Evolutionary conservation across 164 flowering plant genomes (phyloP).

Genomic region (Houttuynia cordata): DNA sequence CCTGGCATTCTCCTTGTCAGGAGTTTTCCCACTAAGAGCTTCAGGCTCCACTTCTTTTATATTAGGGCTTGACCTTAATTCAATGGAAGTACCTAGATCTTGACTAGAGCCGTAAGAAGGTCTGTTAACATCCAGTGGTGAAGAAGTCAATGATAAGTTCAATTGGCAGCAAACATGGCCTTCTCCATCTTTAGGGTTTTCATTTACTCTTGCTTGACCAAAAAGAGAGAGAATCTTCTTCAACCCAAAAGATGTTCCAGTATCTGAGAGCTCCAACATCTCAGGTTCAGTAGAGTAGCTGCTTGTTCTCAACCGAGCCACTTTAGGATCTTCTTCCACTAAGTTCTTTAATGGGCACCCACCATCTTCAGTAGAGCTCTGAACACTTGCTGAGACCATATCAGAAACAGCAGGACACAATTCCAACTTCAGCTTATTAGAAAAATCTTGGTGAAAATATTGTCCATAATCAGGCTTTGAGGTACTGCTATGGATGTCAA

Average conservation of each 20-base stretch:
- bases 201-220: slow-evolving; percentile 20
- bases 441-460: slow-evolving; percentile 46
- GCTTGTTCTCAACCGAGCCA: slow-evolving; percentile 22
- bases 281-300: slow-evolving; percentile 33
- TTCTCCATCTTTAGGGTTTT: slow-evolving; percentile 49
- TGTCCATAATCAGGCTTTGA: slow-evolving; percentile 41
- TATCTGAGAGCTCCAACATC: slow-evolving; percentile 56
- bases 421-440: slow-evolving; percentile 58
- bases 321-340: slow-evolving; percentile 35
- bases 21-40: slow-evolving; percentile 12
- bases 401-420: slow-evolving; percentile 78
- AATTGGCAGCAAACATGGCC: slow-evolving; percentile 56
- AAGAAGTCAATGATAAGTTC: slow-evolving; percentile 73
- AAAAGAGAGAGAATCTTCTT: slow-evolving; percentile 26
- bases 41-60: slow-evolving; percentile 24
- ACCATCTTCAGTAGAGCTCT: slow-evolving; percentile 71
- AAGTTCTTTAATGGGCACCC: slow-evolving; percentile 31
- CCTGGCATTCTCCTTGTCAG: slow-evolving; percentile 13
- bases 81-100: slow-evolving; percentile 25
- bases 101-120: slow-evolving; percentile 12
- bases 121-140: slow-evolving; percentile 33
- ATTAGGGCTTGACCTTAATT: slow-evolving; percentile 15
- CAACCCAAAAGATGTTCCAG: slow-evolving; percentile 51
- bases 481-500: slow-evolving; percentile 37
- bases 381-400: slow-evolving; percentile 59